Percentiles rank a stretch among this genome's conserved stretches.
phyloP scores from a whole-genome alignment of 2,329 filamentous ascomycete species.

The Epichloe sp. region DNA sequence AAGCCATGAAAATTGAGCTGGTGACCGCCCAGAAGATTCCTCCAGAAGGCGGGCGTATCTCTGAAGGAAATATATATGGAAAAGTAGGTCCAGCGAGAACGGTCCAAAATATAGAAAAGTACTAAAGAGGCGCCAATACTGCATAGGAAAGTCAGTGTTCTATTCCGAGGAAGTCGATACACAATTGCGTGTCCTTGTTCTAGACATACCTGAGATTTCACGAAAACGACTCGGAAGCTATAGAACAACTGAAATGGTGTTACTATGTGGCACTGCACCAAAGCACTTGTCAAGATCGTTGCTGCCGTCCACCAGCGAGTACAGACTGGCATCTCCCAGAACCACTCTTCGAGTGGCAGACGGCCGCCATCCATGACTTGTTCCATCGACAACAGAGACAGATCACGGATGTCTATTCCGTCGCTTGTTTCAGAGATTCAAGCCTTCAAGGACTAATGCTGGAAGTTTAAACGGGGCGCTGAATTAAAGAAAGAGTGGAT shows the following conservation, averaged over 20 bases:
- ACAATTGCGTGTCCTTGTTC: conserved; percentile 1
- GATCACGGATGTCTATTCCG: too few species aligned
- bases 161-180: not conserved
- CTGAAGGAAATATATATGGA: conserved; percentile 97
- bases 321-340: conserved; percentile 95
- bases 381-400: conserved; percentile 30
- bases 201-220: conserved; percentile 71
- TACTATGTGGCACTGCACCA: conserved; percentile 88
- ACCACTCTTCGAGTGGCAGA: conserved; percentile 90
- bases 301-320: conserved; percentile 96
- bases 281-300: conserved; percentile 70
- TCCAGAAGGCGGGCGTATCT: conserved; percentile 91
- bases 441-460: not conserved
- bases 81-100: conserved; percentile 83
- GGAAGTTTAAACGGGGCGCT: too few species aligned
- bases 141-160: conserved; percentile 8
- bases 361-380: conserved; percentile 47
- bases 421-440: not conserved
- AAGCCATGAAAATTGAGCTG: conserved; percentile 91
- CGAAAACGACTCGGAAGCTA: conserved; percentile 82
- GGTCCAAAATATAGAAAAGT: conserved; percentile 98
- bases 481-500: too few species aligned
- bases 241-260: conserved; percentile 95
- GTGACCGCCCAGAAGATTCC: conserved; percentile 81
- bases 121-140: conserved; percentile 96